These are phyloP conservation scores for Echinochloa phyllopogon DNA, from an alignment of 176 grass and related monocot species.

Conservation along the genomic window DNA sequence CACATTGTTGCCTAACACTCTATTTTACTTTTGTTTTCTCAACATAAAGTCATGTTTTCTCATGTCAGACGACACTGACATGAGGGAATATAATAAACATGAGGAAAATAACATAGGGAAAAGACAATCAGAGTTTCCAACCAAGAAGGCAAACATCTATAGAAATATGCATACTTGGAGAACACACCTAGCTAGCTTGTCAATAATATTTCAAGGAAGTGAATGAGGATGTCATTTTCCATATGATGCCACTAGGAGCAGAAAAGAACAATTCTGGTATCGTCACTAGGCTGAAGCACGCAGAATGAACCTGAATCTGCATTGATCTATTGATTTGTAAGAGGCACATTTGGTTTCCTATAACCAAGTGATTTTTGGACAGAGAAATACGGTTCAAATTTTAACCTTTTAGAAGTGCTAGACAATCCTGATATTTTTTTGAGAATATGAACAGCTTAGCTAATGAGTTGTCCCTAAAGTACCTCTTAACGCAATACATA, in stretches of 20 bases:
- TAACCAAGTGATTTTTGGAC: neutral
- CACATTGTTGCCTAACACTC: neutral
- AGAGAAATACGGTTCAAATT: neutral
- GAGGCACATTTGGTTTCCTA: constrained; percentile 5
- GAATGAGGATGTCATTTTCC: constrained; percentile 7
- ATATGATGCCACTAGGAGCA: neutral
- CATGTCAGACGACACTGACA: neutral
- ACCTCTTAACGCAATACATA: neutral
- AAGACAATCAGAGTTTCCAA: neutral
- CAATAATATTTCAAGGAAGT: neutral
- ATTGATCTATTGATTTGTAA: neutral
- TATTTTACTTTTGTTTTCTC: neutral
- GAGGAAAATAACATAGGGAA: neutral
- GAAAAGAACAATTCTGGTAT: neutral
- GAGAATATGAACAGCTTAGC: neutral
- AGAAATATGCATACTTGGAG: neutral
- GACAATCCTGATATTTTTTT: neutral
- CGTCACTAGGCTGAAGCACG: neutral
- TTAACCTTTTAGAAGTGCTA: neutral
- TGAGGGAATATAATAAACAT: neutral
- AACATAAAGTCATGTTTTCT: neutral
- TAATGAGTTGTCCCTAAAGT: neutral
- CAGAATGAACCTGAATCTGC: neutral
- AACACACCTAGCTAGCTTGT: neutral
- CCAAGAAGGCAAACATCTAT: neutral